A percentile compares a stretch with the other conserved stretches of the same genome.
These are phyloP conservation scores for Fusarium setosum DNA, from an alignment of 2,329 filamentous ascomycete genomes.

Conservation along the genomic window DNA sequence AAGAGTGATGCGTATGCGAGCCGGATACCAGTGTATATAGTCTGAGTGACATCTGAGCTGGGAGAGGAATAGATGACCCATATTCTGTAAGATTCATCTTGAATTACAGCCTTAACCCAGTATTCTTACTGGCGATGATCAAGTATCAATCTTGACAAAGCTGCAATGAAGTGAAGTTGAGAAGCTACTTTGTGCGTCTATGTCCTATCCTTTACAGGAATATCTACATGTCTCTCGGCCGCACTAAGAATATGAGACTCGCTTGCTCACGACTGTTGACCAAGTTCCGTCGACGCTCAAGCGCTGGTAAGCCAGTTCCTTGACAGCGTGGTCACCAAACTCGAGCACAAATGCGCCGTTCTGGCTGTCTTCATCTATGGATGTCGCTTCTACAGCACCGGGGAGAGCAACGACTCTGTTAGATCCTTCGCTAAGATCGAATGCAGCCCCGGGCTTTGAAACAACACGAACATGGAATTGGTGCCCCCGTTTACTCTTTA, in stretches of 20 bases:
- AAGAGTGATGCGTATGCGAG: constrained; percentile 49
- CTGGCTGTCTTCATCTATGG: background rate
- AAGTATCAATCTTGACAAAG: too few species aligned
- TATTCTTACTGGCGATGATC: too few species aligned
- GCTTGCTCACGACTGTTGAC: constrained; percentile 16
- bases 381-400: background rate
- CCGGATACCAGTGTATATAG: constrained; percentile 50
- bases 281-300: constrained; percentile 21
- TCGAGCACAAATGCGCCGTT: constrained; percentile 5
- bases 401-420: constrained; percentile 27
- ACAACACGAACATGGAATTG: constrained; percentile 9
- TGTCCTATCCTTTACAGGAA: too few species aligned
- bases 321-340: constrained; percentile 3
- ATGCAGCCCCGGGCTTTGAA: constrained; percentile 18
- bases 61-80: too few species aligned
- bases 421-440: constrained; percentile 29
- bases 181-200: too few species aligned
- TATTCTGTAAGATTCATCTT: too few species aligned
- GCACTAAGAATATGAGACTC: background rate
- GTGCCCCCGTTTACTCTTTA: background rate
- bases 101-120: too few species aligned
- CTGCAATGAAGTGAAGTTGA: too few species aligned
- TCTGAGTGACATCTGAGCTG: background rate
- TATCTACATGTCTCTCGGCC: too few species aligned
- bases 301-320: constrained; percentile 25